Percentiles rank a stretch among this genome's conserved stretches.
These are phyloP conservation scores for Plectosphaerella cucumerina DNA, from an alignment of 2,329 filamentous ascomycete species.

Conservation along the genomic window DNA sequence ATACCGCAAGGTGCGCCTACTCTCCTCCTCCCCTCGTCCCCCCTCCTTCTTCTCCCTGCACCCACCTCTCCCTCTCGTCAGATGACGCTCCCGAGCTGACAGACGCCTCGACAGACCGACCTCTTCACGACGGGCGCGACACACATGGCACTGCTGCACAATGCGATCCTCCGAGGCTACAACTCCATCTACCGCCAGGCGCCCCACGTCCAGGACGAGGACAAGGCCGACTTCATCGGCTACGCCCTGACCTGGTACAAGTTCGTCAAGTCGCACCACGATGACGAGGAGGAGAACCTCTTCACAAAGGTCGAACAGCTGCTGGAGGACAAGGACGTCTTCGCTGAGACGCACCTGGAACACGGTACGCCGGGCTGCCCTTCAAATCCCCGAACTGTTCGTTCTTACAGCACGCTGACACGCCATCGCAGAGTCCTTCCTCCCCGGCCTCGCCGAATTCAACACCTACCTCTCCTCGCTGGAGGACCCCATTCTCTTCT, in stretches of 20 bases:
- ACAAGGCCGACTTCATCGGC: slow-evolving; percentile 52
- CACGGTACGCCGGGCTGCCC: slow-evolving; percentile 39
- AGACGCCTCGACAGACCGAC: slow-evolving; percentile 38
- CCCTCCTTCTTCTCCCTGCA: too few species aligned
- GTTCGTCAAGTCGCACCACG: slow-evolving; percentile 56
- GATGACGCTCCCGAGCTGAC: slow-evolving; percentile 1
- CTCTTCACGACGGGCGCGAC: slow-evolving; percentile 56
- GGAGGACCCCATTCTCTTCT: slow-evolving; percentile 35
- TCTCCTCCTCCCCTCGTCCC: neutral
- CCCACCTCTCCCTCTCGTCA: neutral
- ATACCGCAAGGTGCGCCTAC: slow-evolving; percentile 46
- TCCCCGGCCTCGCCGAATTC: slow-evolving; percentile 47
- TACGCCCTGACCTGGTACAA: slow-evolving; percentile 56
- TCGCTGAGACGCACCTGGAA: slow-evolving; percentile 48
- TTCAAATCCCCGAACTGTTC: neutral
- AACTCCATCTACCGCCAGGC: slow-evolving; percentile 62
- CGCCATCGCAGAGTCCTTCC: slow-evolving; percentile 37
- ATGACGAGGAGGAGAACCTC: slow-evolving; percentile 53
- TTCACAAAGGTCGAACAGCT: slow-evolving; percentile 51
- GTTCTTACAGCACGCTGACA: neutral
- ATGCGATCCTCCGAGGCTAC: slow-evolving; percentile 58
- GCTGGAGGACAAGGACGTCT: slow-evolving; percentile 46
- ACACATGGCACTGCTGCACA: slow-evolving; percentile 60
- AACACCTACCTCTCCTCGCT: slow-evolving; percentile 45
- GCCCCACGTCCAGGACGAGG: slow-evolving; percentile 42